Percentiles rank a stretch among this genome's conserved stretches.
Conservation (phyloP, 495 filamentous ascomycete genomes). For the Aspergillus kassunensis region DNA sequence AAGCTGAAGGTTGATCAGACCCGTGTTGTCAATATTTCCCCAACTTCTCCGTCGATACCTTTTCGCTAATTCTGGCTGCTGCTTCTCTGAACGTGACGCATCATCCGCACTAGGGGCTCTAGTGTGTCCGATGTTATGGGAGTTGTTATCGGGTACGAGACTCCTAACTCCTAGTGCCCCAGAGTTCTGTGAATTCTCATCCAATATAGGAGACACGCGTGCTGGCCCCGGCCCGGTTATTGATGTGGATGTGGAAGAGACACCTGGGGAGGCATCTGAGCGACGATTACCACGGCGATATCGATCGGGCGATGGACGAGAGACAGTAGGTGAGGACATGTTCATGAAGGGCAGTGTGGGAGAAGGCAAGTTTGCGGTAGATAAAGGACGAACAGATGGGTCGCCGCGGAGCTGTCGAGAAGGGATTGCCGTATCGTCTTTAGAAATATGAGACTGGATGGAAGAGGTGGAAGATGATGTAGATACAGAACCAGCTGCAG, state of each 20-base stretch:
- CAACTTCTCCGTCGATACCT: slow-evolving; percentile 79
- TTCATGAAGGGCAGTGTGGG: slow-evolving; percentile 34
- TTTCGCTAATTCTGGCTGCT: slow-evolving; percentile 60
- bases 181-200: slow-evolving; percentile 21
- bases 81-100: slow-evolving; percentile 35
- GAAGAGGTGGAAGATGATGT: slow-evolving; percentile 49
- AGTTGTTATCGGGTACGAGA: slow-evolving; percentile 7
- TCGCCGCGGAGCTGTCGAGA: slow-evolving; percentile 37
- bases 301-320: slow-evolving; percentile 63
- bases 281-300: slow-evolving; percentile 58
- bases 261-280: slow-evolving; percentile 39
- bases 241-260: slow-evolving; percentile 40
- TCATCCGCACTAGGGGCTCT: slow-evolving; percentile 55
- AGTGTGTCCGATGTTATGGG: slow-evolving; percentile 25
- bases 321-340: slow-evolving; percentile 42
- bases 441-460: slow-evolving; percentile 38
- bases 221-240: slow-evolving; percentile 11
- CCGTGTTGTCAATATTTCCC: slow-evolving; percentile 67
- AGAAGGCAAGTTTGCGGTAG: slow-evolving; percentile 48
- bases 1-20: slow-evolving; percentile 37
- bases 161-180: slow-evolving; percentile 5
- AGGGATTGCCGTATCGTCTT: slow-evolving; percentile 47
- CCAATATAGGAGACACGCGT: slow-evolving; percentile 12
- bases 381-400: slow-evolving; percentile 46
- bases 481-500: slow-evolving; percentile 59